phyloP scores from a whole-genome alignment of 2,329 filamentous ascomycete genomes.

The Stemphylium vesicarium region DNA sequence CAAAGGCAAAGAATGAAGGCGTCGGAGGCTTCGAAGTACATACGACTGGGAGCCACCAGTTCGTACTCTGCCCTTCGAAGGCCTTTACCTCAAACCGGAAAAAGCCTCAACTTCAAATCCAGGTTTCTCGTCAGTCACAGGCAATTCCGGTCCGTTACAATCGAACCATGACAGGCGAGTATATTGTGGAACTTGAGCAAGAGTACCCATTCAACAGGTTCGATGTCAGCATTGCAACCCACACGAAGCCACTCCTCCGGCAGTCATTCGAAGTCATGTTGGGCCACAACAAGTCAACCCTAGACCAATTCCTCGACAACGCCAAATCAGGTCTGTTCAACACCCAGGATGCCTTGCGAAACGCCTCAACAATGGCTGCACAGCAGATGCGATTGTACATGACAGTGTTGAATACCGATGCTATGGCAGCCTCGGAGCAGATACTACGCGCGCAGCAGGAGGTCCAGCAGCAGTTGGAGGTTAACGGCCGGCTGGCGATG shows the following conservation, averaged over 20 bases:
- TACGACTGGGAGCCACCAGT: slow-evolving; percentile 60
- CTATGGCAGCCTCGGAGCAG: slow-evolving; percentile 3
- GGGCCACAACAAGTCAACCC: slow-evolving; percentile 40
- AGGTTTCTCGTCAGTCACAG: slow-evolving; percentile 53
- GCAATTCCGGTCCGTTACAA: slow-evolving; percentile 55
- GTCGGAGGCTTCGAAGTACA: slow-evolving; percentile 59
- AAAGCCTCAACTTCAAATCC: slow-evolving; percentile 58
- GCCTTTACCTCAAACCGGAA: slow-evolving; percentile 49
- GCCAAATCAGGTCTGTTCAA: slow-evolving; percentile 25
- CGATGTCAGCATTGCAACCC: slow-evolving; percentile 55
- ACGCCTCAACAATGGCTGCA: slow-evolving; percentile 27
- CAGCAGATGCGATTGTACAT: slow-evolving; percentile 18
- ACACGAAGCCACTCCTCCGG: slow-evolving; percentile 46
- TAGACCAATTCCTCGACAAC: slow-evolving; percentile 29
- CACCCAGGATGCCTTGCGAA: slow-evolving; percentile 27
- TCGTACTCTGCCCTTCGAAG: slow-evolving; percentile 58
- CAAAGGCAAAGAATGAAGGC: slow-evolving; percentile 30
- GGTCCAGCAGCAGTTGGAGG: slow-evolving; percentile 13
- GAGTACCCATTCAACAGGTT: slow-evolving; percentile 58
- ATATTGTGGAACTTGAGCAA: slow-evolving; percentile 58
- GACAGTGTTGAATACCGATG: slow-evolving; percentile 8
- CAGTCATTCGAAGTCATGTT: slow-evolving; percentile 43
- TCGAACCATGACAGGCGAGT: slow-evolving; percentile 60
- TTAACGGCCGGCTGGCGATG: slow-evolving; percentile 15
- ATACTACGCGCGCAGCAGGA: slow-evolving; percentile 16